A percentile compares a stretch with the other conserved stretches of the same genome.
phyloP scores from a whole-genome alignment of 2,329 filamentous ascomycete species.

The Pestalotiopsis sp. region DNA sequence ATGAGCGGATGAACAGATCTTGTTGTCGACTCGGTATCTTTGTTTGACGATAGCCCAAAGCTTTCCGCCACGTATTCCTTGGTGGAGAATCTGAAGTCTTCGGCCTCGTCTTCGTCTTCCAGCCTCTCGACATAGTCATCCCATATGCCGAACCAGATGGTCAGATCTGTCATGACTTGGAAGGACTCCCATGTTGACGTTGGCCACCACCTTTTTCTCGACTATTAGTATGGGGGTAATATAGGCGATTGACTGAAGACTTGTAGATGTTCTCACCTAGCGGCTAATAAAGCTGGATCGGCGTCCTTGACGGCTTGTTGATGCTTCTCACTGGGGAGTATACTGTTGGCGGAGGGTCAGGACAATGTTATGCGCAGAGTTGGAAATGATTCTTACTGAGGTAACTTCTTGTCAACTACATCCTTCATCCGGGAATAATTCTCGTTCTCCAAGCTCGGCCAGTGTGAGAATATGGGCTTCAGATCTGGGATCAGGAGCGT shows the following conservation, averaged over 20 bases:
- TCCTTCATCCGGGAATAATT: constrained; percentile 23
- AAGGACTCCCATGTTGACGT: constrained; percentile 20
- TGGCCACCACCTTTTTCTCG: constrained; percentile 27
- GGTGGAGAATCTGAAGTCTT: constrained; percentile 22
- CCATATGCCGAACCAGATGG: constrained; percentile 30
- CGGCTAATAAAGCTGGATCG: constrained; percentile 27
- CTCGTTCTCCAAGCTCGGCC: constrained; percentile 22
- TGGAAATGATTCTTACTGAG: constrained; percentile 20
- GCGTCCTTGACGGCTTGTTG: constrained; percentile 20
- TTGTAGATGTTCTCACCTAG: constrained; percentile 20
- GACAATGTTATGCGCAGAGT: neutral
- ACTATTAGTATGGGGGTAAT: neutral
- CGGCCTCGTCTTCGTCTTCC: constrained; percentile 16
- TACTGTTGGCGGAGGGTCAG: neutral
- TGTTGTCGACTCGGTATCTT: neutral
- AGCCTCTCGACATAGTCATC: constrained; percentile 28
- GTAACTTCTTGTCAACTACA: constrained; percentile 20
- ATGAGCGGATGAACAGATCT: constrained; percentile 19
- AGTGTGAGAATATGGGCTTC: constrained; percentile 26
- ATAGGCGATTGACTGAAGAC: neutral
- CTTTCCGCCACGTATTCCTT: constrained; percentile 22
- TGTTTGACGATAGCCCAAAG: neutral
- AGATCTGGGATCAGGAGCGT: constrained; percentile 27
- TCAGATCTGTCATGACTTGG: constrained; percentile 23
- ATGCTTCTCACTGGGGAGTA: constrained; percentile 5